Conservation (phyloP, 2,329 filamentous ascomycete species). For the Penicillium verrucosum region DNA sequence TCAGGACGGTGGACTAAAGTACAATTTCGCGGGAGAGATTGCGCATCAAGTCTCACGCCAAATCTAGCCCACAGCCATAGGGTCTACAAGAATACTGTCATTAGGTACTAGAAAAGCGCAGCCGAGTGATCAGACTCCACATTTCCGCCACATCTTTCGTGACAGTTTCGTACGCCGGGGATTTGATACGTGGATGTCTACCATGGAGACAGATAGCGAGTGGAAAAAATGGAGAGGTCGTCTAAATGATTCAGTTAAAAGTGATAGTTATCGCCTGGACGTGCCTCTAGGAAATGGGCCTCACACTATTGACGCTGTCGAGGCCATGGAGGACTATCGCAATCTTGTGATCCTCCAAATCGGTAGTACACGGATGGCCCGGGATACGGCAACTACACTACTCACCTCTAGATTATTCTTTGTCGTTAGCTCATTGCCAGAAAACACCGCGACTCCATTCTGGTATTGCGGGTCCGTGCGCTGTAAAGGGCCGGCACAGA, state of each 20-base stretch:
- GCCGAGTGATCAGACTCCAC: conserved; percentile 4
- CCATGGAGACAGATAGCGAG: conserved; percentile 17
- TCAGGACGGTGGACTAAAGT: conserved; percentile 15
- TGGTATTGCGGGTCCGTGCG: conserved; percentile 15
- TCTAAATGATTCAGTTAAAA: conserved; percentile 1
- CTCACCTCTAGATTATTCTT: conserved; percentile 20
- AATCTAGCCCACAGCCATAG: conserved; percentile 16
- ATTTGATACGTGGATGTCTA: conserved; percentile 23
- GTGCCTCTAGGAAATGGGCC: conserved; percentile 10
- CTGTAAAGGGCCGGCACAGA: conserved; percentile 15
- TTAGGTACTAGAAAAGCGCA: conserved; percentile 14
- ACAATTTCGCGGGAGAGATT: conserved; percentile 15
- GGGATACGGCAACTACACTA: conserved; percentile 16
- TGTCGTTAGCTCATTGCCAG: conserved; percentile 3
- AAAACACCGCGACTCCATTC: conserved; percentile 8
- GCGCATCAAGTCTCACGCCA: conserved; percentile 8
- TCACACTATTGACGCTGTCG: conserved; percentile 13
- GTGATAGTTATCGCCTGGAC: conserved; percentile 15
- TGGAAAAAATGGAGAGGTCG: conserved; percentile 13
- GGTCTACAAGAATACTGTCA: conserved; percentile 15
- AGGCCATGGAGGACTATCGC: conserved; percentile 21
- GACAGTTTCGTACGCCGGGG: conserved; percentile 21
- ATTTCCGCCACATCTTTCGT: conserved; percentile 22
- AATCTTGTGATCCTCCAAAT: conserved; percentile 15
- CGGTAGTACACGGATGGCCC: conserved; percentile 15